phyloP scores from a whole-genome alignment of 139 green algal genomes.

The Picochlorum sp. region DNA sequence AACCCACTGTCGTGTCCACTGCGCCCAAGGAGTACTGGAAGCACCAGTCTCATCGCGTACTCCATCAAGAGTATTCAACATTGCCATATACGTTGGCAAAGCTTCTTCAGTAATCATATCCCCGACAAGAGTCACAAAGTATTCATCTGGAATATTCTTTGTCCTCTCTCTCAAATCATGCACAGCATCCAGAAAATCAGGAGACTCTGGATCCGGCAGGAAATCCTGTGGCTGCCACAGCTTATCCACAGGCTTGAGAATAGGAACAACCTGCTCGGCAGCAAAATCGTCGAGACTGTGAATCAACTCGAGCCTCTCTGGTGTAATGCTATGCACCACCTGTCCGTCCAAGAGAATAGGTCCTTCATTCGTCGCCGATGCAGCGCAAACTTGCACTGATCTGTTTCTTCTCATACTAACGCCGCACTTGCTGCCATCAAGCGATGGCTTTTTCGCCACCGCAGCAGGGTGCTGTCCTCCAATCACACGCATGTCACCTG shows the following conservation, averaged over 20 bases:
- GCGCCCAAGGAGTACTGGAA: conserved; percentile 59
- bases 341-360: conserved; percentile 4
- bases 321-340: conserved; percentile 1
- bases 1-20: conserved; percentile 76
- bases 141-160: conserved; percentile 83
- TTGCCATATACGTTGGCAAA: conserved; percentile 99
- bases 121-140: conserved; percentile 81
- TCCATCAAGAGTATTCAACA: conserved; percentile 99
- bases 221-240: conserved; percentile 95
- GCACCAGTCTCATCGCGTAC: conserved; percentile 76
- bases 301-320: conserved; percentile 49
- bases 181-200: conserved; percentile 90
- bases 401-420: no score
- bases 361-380: not conserved
- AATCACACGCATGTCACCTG: no score
- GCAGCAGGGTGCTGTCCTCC: no score
- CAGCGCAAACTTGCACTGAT: not conserved
- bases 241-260: conserved; percentile 46
- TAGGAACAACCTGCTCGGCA: conserved; percentile 27
- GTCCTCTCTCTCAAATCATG: conserved; percentile 72
- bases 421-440: no score
- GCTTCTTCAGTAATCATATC: conserved; percentile 99
- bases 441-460: no score
- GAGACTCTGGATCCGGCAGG: conserved; percentile 74
- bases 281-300: conserved; percentile 41